These are phyloP conservation scores for Epichloe aotearoae DNA, from an alignment of 2,329 filamentous ascomycete genomes.

Conservation along the genomic window DNA sequence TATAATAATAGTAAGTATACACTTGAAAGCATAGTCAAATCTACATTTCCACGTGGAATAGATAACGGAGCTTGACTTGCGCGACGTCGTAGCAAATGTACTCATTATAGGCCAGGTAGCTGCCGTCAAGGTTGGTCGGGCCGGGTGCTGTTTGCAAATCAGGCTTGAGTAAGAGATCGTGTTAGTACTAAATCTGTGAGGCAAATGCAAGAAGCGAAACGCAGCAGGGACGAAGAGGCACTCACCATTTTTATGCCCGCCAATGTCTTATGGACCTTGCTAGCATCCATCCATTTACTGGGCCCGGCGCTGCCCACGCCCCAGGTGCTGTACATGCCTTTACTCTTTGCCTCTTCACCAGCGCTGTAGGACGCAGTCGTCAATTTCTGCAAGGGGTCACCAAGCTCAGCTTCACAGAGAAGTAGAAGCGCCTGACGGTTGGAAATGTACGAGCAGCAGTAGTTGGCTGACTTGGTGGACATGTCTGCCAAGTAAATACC, in stretches of 20 bases:
- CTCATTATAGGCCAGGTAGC: constrained; percentile 54
- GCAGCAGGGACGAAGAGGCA: constrained; percentile 5
- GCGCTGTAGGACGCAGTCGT: constrained; percentile 46
- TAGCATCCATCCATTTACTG: constrained; percentile 61
- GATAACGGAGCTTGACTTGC: constrained; percentile 57
- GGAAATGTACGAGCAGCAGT: constrained; percentile 52
- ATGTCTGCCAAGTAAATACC: constrained; percentile 83
- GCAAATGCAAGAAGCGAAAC: not conserved
- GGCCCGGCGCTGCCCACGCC: constrained; percentile 56
- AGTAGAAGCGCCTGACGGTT: constrained; percentile 60
- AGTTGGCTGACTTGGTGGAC: constrained; percentile 69
- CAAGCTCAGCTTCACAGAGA: constrained; percentile 68
- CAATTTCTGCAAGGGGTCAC: constrained; percentile 58
- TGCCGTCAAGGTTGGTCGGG: constrained; percentile 29
- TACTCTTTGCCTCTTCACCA: constrained; percentile 44
- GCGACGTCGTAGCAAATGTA: constrained; percentile 59
- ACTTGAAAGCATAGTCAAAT: not conserved
- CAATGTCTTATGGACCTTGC: constrained; percentile 48
- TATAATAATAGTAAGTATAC: too few relatives aligned
- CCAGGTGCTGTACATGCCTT: constrained; percentile 53
- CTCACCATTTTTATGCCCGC: constrained; percentile 58
- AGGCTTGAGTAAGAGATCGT: constrained; percentile 24
- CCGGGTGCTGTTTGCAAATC: constrained; percentile 34
- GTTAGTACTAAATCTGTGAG: too few relatives aligned
- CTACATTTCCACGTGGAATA: constrained; percentile 47